These are phyloP conservation scores for Fusarium hainanense DNA, from an alignment of 2,329 filamentous ascomycete genomes.

Conservation along the genomic window DNA sequence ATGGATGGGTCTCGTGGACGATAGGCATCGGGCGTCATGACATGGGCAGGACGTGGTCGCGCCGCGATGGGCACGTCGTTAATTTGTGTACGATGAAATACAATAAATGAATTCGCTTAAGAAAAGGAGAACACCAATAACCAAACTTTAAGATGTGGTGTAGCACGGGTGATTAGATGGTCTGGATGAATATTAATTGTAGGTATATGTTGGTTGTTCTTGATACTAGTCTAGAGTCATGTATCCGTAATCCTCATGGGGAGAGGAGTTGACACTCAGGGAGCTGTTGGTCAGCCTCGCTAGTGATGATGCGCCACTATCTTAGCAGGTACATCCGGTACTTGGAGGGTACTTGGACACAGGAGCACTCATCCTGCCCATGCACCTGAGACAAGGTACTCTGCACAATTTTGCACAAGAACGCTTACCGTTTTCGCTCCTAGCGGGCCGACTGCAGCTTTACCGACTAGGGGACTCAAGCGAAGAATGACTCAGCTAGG, in stretches of 20 bases:
- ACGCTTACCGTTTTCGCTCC: neutral
- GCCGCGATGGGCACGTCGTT: conserved; percentile 17
- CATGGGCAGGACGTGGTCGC: conserved; percentile 35
- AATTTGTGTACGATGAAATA: neutral
- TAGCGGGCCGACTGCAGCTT: neutral
- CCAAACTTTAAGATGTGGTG: neutral
- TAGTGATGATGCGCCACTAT: conserved; percentile 29
- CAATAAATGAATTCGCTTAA: neutral
- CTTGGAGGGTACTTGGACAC: neutral
- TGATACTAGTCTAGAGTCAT: neutral
- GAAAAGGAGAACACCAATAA: neutral
- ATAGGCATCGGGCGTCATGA: conserved; percentile 42
- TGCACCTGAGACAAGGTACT: neutral
- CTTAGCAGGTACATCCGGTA: neutral
- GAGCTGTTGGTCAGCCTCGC: conserved; percentile 34
- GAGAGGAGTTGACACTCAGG: conserved; percentile 9
- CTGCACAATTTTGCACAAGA: conserved; percentile 12
- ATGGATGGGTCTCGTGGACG: conserved; percentile 30
- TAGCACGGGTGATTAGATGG: neutral
- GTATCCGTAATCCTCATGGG: neutral
- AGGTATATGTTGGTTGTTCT: neutral
- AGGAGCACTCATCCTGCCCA: neutral
- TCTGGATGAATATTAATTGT: neutral
- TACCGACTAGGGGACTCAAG: neutral
- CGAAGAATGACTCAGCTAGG: conserved; percentile 21